phyloP scores from a whole-genome alignment of 129 eudicot species.

The Chrysanthemum lavandulifolium region DNA sequence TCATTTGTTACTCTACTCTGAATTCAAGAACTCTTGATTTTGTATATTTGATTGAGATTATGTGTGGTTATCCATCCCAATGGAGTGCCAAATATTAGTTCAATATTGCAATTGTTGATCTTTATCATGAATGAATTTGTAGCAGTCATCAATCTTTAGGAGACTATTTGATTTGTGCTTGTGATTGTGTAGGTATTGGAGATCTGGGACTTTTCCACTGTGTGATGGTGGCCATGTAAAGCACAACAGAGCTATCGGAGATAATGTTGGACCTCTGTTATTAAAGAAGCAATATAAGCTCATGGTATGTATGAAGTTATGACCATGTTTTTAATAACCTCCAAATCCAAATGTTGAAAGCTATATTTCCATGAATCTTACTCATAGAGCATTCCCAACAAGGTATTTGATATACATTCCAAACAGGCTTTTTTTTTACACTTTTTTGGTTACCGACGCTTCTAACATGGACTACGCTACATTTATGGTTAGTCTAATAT shows the following conservation, averaged over 20 bases:
- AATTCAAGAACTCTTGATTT: too few relatives aligned
- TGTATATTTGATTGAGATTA: too few relatives aligned
- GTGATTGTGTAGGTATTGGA: constrained; percentile 79
- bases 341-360: too few relatives aligned
- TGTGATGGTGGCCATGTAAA: constrained; percentile 91
- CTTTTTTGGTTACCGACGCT: too few relatives aligned
- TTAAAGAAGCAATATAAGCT: constrained; percentile 60
- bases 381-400: constrained; percentile 19
- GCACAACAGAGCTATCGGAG: constrained; percentile 94
- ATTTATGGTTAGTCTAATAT: too few relatives aligned
- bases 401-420: not conserved
- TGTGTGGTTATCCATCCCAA: too few relatives aligned
- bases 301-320: constrained; percentile 12
- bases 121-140: too few relatives aligned
- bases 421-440: not conserved
- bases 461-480: too few relatives aligned
- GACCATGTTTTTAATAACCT: not conserved
- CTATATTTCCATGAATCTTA: not conserved
- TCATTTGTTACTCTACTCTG: too few relatives aligned
- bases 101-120: too few relatives aligned
- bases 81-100: too few relatives aligned
- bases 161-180: constrained; percentile 9
- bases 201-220: constrained; percentile 89
- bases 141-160: not conserved
- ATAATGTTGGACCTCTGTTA: constrained; percentile 92